phyloP scores from a whole-genome alignment of 2,329 filamentous ascomycete species.

The Neospermospora avenae region DNA sequence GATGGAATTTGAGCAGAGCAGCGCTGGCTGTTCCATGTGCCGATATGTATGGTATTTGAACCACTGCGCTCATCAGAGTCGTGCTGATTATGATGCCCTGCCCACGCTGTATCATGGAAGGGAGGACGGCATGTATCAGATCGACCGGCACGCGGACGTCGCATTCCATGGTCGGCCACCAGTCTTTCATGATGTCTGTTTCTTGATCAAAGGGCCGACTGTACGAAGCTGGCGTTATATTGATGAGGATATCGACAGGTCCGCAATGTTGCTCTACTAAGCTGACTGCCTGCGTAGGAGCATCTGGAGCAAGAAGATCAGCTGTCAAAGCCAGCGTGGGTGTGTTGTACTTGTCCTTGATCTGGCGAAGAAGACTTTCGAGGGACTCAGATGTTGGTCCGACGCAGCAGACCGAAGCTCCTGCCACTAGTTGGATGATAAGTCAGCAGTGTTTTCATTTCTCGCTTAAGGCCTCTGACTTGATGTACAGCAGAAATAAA shows the following conservation, averaged over 20 bases:
- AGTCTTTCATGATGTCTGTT: slow-evolving; percentile 17
- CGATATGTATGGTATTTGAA: slow-evolving; percentile 19
- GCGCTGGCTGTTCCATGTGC: slow-evolving; percentile 14
- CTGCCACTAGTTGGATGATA: slow-evolving; percentile 21
- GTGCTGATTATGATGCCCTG: slow-evolving; percentile 23
- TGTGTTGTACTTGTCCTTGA: slow-evolving; percentile 21
- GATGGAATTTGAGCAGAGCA: slow-evolving; percentile 26
- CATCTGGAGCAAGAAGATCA: slow-evolving; percentile 16
- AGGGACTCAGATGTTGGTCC: slow-evolving; percentile 20
- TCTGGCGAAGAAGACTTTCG: slow-evolving; percentile 19
- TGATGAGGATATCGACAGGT: slow-evolving; percentile 24
- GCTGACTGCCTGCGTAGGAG: slow-evolving; percentile 6
- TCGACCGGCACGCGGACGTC: slow-evolving; percentile 13
- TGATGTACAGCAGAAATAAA: neutral
- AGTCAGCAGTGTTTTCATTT: neutral
- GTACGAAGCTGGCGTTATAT: slow-evolving; percentile 15
- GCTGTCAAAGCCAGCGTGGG: slow-evolving; percentile 19
- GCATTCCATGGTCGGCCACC: slow-evolving; percentile 17
- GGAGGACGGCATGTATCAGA: slow-evolving; percentile 24
- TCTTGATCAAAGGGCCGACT: slow-evolving; percentile 11
- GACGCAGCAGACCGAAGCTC: slow-evolving; percentile 30
- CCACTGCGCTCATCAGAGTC: neutral
- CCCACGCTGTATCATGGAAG: slow-evolving; percentile 21
- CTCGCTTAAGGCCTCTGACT: neutral
- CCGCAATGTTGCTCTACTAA: slow-evolving; percentile 17